phyloP scores from a whole-genome alignment of 257 asterid species.

The Scutellaria barbata region DNA sequence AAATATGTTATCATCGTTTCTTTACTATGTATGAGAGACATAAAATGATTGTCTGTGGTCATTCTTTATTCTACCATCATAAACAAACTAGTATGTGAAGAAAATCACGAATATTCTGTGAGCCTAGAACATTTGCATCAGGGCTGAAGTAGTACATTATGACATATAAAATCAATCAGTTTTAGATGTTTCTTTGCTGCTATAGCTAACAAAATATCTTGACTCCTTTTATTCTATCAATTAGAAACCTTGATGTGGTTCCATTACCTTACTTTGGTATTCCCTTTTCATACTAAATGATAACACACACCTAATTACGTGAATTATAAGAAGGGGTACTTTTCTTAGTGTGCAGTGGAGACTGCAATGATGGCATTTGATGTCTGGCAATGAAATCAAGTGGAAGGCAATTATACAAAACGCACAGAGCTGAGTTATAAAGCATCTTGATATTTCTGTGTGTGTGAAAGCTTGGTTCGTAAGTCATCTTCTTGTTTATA shows the following conservation, averaged over 20 bases:
- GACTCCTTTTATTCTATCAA: not conserved
- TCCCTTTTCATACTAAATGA: too few relatives aligned
- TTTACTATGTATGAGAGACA: not conserved
- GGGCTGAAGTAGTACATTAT: not conserved
- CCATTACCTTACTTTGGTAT: not conserved
- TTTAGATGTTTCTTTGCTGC: constrained; percentile 18
- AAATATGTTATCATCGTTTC: not conserved
- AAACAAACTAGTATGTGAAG: constrained; percentile 4
- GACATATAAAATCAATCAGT: not conserved
- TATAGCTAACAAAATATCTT: not conserved
- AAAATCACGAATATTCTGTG: not conserved
- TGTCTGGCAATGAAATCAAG: too few relatives aligned
- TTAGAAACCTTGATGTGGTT: not conserved
- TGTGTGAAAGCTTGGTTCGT: too few relatives aligned
- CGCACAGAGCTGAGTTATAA: too few relatives aligned
- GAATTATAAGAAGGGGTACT: too few relatives aligned
- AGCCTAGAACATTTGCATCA: not conserved
- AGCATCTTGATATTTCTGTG: too few relatives aligned
- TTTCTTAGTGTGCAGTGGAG: too few relatives aligned
- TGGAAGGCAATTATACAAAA: too few relatives aligned
- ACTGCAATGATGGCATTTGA: too few relatives aligned
- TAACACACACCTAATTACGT: too few relatives aligned
- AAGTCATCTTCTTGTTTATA: too few relatives aligned
- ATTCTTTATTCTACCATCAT: not conserved
- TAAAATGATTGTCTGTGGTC: not conserved